Percentiles rank a stretch among this genome's conserved stretches.
Conservation (phyloP, 768 basidiomycete species). For the Pisolithus marmoratus region DNA sequence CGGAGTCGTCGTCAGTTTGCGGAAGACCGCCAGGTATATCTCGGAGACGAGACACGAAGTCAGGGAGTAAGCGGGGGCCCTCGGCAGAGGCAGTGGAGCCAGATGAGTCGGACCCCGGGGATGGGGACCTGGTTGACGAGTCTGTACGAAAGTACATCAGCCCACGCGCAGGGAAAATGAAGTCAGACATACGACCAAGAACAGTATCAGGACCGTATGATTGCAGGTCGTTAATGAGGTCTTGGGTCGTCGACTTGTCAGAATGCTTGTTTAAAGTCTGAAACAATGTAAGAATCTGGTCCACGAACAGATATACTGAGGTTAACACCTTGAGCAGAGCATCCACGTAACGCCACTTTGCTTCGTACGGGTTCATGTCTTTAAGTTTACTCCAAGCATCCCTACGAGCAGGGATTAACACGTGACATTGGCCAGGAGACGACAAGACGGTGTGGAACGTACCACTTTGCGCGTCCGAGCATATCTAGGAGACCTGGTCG, state of each 20-base stretch:
- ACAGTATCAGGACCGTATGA: conserved; percentile 68
- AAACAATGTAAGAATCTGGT: not conserved
- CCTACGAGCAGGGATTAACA: conserved; percentile 40
- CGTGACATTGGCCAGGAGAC: conserved; percentile 10
- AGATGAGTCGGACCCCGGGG: conserved; percentile 58
- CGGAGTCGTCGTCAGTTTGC: conserved; percentile 16
- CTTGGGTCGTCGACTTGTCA: conserved; percentile 71
- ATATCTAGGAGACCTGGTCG: conserved; percentile 89
- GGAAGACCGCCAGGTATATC: conserved; percentile 10
- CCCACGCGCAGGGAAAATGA: not conserved
- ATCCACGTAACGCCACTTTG: conserved; percentile 87
- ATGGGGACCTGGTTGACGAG: conserved; percentile 36
- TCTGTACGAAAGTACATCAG: conserved; percentile 13
- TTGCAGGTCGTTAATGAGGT: conserved; percentile 72
- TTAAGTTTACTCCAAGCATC: conserved; percentile 95
- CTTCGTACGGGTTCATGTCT: conserved; percentile 70
- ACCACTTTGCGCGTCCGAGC: conserved; percentile 93
- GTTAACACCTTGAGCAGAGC: conserved; percentile 67
- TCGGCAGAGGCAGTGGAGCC: conserved; percentile 53
- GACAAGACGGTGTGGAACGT: conserved; percentile 14
- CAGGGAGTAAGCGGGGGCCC: conserved; percentile 14
- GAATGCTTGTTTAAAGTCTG: conserved; percentile 80
- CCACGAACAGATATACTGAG: not conserved
- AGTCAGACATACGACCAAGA: conserved; percentile 51
- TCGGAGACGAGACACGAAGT: conserved; percentile 9